Conservation (phyloP, 1,284 basidiomycete genomes). For the Papiliotrema nemorosa region DNA sequence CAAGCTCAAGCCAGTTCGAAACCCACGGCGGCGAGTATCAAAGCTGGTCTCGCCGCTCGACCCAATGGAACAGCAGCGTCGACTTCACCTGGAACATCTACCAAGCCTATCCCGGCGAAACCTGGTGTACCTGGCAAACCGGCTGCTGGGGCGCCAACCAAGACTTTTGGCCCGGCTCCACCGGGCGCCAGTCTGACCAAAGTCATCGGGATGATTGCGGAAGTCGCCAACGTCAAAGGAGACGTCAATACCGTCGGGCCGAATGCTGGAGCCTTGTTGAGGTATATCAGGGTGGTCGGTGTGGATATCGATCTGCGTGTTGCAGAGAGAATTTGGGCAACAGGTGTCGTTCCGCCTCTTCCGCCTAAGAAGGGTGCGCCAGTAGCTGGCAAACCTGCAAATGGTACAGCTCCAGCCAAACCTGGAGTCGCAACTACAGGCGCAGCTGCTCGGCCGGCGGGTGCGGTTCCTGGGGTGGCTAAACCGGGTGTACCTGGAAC, state of each 20-base stretch:
- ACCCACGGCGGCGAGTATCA: constrained; percentile 15
- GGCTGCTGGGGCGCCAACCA: background rate
- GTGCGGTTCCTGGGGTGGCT: background rate
- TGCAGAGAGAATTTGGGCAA: constrained; percentile 43
- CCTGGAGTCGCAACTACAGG: background rate
- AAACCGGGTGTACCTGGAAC: background rate
- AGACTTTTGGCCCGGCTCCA: constrained; percentile 33
- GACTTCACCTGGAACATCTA: background rate
- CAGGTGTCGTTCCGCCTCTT: constrained; percentile 37
- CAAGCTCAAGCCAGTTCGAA: constrained; percentile 15
- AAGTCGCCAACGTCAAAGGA: constrained; percentile 42
- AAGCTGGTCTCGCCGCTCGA: constrained; percentile 3
- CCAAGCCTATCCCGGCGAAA: constrained; percentile 12
- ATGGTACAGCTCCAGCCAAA: constrained; percentile 15
- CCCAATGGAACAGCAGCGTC: constrained; percentile 1
- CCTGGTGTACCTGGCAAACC: background rate
- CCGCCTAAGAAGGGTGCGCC: background rate
- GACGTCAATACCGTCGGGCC: constrained; percentile 45
- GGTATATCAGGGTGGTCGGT: constrained; percentile 44
- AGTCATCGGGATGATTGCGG: constrained; percentile 45
- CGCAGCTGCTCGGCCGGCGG: background rate
- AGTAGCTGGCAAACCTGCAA: background rate
- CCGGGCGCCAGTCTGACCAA: constrained; percentile 42
- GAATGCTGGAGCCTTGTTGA: constrained; percentile 37
- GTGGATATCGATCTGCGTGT: constrained; percentile 41